Evolutionary conservation across 225 moss, liverwort and hornwort species (phyloP).

Genomic region (Bryum argenteum): DNA sequence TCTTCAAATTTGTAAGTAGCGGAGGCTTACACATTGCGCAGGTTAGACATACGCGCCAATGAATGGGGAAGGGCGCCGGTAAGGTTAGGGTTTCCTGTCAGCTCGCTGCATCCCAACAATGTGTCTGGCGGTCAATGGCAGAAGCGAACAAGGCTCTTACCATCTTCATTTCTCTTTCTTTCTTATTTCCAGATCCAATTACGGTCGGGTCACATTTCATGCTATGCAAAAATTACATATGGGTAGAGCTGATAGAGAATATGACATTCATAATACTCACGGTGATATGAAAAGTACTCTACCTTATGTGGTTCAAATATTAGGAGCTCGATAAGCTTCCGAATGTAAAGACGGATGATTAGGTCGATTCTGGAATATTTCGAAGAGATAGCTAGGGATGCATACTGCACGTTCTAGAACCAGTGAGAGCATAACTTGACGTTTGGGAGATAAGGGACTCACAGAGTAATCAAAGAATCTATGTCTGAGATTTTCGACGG

Average conservation of each 20-base stretch:
- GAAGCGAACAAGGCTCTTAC: background rate
- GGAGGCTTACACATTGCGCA: slow-evolving; percentile 16
- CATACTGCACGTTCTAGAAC: no score
- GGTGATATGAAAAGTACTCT: no score
- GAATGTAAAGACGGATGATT: background rate
- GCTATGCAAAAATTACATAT: no score
- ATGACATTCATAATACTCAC: no score
- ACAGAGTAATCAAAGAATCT: slow-evolving; percentile 21
- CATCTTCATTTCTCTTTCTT: no score
- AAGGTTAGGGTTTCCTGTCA: slow-evolving; percentile 16
- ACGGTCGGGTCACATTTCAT: no score
- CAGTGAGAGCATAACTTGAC: background rate
- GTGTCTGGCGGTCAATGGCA: background rate
- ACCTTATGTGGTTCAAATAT: no score
- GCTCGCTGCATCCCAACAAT: slow-evolving; percentile 8
- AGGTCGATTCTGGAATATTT: no score
- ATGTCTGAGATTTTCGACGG: background rate
- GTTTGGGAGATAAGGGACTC: background rate
- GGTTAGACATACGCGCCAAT: background rate
- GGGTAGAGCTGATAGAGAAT: no score
- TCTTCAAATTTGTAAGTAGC: background rate
- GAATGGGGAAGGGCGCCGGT: slow-evolving; percentile 19
- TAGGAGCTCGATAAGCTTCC: no score
- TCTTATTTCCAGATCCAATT: no score
- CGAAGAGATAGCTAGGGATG: no score